Evolutionary conservation across 345 rosid genomes (phyloP).

Genomic region (Murraya paniculata): DNA sequence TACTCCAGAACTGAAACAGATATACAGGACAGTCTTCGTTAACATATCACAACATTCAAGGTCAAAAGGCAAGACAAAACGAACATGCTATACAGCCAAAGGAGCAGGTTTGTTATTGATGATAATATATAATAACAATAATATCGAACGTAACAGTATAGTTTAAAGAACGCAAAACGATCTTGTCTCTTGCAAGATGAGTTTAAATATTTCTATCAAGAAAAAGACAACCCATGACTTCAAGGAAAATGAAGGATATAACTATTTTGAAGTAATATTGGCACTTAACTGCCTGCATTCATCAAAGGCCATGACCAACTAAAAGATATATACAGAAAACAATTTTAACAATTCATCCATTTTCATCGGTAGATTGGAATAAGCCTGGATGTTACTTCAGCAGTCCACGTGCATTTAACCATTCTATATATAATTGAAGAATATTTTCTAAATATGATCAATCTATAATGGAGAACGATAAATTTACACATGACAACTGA

Average conservation of each 20-base stretch:
- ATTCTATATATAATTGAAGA: neutral
- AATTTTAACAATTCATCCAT: neutral
- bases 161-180: neutral
- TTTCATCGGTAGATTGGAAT: neutral
- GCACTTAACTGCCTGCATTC: neutral
- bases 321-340: neutral
- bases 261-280: neutral
- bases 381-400: neutral
- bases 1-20: conserved; percentile 13
- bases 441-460: neutral
- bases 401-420: neutral
- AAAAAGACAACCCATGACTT: neutral
- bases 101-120: conserved; percentile 45
- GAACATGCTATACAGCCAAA: conserved; percentile 32
- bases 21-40: neutral
- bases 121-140: conserved; percentile 6
- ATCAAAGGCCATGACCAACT: neutral
- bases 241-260: neutral
- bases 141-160: neutral
- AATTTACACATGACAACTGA: conserved; percentile 14
- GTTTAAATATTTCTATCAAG: neutral
- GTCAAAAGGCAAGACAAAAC: conserved; percentile 13
- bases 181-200: neutral
- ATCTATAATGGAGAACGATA: neutral
- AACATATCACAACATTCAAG: neutral